These are phyloP conservation scores for Salix koriyanagi DNA, from an alignment of 345 rosid genomes.

Conservation along the genomic window DNA sequence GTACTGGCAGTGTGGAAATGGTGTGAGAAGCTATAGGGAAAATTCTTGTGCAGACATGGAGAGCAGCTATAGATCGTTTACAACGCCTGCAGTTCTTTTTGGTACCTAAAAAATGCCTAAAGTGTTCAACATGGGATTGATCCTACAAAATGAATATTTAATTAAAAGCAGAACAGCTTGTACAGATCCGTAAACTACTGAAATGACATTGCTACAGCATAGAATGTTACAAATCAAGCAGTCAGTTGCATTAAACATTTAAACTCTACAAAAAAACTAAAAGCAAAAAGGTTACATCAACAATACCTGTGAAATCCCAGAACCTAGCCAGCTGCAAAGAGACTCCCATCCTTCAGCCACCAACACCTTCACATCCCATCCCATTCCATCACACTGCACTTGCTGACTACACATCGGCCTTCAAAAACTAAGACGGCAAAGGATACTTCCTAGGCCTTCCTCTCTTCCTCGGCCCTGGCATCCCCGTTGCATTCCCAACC, in stretches of 20 bases:
- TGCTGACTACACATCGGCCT: neutral
- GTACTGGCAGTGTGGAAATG: neutral
- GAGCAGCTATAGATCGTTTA: neutral
- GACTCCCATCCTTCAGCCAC: neutral
- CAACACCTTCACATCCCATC: neutral
- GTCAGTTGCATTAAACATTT: neutral
- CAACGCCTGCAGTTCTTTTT: neutral
- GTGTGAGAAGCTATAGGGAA: neutral
- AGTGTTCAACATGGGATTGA: neutral
- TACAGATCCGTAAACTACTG: constrained; percentile 6
- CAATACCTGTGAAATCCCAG: neutral
- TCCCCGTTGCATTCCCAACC: neutral
- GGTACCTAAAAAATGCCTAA: neutral
- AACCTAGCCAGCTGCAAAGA: neutral
- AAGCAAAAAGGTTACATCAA: neutral
- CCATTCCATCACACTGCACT: neutral
- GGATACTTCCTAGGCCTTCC: constrained; percentile 78
- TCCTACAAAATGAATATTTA: neutral
- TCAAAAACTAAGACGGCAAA: neutral
- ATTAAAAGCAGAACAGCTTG: neutral
- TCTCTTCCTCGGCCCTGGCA: constrained; percentile 41
- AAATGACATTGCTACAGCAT: constrained; percentile 15
- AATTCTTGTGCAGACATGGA: neutral
- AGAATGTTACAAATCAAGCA: neutral
- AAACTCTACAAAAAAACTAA: neutral